These are phyloP conservation scores for Metschnikowia santaceciliae DNA, from an alignment of 805 yeast species.

Conservation along the genomic window DNA sequence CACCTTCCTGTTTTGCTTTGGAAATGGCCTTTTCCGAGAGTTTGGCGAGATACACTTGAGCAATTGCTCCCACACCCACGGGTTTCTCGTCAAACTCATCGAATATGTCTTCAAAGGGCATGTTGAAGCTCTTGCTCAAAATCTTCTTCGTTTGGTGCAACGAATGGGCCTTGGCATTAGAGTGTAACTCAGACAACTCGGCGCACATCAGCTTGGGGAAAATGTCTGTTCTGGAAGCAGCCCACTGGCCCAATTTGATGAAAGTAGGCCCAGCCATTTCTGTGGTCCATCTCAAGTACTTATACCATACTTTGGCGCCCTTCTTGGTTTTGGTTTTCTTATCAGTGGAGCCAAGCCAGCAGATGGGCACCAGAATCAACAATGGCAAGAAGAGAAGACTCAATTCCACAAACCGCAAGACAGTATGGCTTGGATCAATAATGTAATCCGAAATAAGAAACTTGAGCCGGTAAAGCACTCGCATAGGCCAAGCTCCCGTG, in stretches of 20 bases:
- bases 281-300: constrained; percentile 56
- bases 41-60: constrained; percentile 84
- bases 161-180: constrained; percentile 75
- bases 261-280: constrained; percentile 92
- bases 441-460: constrained; percentile 51
- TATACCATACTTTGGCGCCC: constrained; percentile 73
- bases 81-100: constrained; percentile 74
- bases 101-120: constrained; percentile 69
- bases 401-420: constrained; percentile 66
- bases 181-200: constrained; percentile 73
- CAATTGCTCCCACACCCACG: constrained; percentile 97
- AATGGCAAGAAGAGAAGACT: constrained; percentile 68
- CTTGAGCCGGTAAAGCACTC: constrained; percentile 37
- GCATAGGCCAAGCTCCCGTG: constrained; percentile 20
- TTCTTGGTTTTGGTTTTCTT: constrained; percentile 35
- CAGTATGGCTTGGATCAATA: constrained; percentile 65
- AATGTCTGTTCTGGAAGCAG: constrained; percentile 93
- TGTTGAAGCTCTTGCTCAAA: constrained; percentile 56
- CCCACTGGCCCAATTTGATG: constrained; percentile 96
- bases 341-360: constrained; percentile 48
- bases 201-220: constrained; percentile 77
- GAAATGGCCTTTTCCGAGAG: constrained; percentile 45
- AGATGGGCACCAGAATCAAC: constrained; percentile 59
- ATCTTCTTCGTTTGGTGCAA: constrained; percentile 55
- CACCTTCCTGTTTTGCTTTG: constrained; percentile 29